A percentile compares a stretch with the other conserved stretches of the same genome.
Evolutionary conservation across 2,329 filamentous ascomycete genomes (phyloP).

Genomic region (Ambrosiella cleistominuta): DNA sequence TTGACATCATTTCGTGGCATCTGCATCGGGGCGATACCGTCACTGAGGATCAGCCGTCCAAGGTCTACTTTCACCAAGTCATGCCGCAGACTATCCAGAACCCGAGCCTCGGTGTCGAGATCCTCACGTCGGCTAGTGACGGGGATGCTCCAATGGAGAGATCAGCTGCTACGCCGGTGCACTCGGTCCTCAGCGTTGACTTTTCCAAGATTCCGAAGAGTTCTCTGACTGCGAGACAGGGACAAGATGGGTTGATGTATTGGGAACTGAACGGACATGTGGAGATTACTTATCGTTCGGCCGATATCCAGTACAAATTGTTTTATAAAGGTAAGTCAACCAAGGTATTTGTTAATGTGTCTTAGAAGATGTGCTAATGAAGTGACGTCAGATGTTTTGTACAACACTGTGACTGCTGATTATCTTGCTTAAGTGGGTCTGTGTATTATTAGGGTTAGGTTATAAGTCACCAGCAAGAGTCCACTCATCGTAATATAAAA

Average conservation of each 20-base stretch:
- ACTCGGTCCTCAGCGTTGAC: neutral
- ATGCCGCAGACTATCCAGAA: neutral
- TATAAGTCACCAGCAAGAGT: no score
- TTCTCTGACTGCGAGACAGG: neutral
- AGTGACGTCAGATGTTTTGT: neutral
- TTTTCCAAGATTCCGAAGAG: neutral
- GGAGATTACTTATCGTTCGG: conserved; percentile 25
- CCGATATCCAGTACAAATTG: conserved; percentile 26
- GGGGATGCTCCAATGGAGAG: neutral
- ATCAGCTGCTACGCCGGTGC: neutral
- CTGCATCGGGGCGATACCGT: neutral
- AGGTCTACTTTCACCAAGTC: neutral
- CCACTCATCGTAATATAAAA: no score
- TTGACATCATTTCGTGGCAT: neutral
- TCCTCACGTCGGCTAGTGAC: neutral
- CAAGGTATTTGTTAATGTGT: neutral
- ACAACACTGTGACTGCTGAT: neutral
- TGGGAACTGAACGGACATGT: conserved; percentile 25
- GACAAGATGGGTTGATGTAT: conserved; percentile 16
- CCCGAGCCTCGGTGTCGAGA: neutral
- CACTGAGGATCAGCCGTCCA: neutral
- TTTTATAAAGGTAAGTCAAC: conserved; percentile 23
- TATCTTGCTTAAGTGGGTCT: neutral
- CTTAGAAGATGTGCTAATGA: neutral
- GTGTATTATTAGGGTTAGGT: no score